These are phyloP conservation scores for Pezicula rhizophila DNA, from an alignment of 2,329 filamentous ascomycete species.

Conservation along the genomic window DNA sequence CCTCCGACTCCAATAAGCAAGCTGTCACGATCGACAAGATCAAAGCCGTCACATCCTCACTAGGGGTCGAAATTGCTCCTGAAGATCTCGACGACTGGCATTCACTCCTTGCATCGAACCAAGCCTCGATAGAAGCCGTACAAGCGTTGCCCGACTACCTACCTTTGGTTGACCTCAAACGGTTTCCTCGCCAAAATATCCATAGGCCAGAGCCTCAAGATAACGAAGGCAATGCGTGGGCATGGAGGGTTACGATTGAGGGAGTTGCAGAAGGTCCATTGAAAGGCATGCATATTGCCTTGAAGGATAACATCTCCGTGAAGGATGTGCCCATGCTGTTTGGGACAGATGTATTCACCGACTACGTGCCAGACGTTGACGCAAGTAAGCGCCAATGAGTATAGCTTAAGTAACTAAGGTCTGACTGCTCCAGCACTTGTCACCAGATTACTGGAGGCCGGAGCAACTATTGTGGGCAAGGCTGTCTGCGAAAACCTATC, in stretches of 20 bases:
- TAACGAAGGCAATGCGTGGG: not conserved
- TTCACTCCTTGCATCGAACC: not conserved
- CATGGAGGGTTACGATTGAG: not conserved
- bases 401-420: not conserved
- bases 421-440: conserved; percentile 45
- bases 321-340: conserved; percentile 45
- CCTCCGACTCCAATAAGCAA: not conserved
- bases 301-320: conserved; percentile 50
- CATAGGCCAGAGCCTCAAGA: not conserved
- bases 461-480: conserved; percentile 42
- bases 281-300: conserved; percentile 37
- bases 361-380: not conserved
- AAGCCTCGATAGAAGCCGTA: not conserved
- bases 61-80: not conserved
- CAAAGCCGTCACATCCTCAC: not conserved
- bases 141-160: not conserved
- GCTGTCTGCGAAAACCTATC: conserved; percentile 47
- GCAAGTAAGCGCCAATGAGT: not conserved
- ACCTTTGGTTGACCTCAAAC: not conserved
- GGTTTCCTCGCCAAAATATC: not conserved
- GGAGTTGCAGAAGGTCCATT: conserved; percentile 11
- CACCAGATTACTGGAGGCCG: conserved; percentile 40
- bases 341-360: conserved; percentile 28
- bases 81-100: not conserved
- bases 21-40: not conserved